Evolutionary conservation across 2,329 filamentous ascomycete species (phyloP), one percentile per base, ranked within the genome.

Genomic region (Aspergillus melleus): DNA sequence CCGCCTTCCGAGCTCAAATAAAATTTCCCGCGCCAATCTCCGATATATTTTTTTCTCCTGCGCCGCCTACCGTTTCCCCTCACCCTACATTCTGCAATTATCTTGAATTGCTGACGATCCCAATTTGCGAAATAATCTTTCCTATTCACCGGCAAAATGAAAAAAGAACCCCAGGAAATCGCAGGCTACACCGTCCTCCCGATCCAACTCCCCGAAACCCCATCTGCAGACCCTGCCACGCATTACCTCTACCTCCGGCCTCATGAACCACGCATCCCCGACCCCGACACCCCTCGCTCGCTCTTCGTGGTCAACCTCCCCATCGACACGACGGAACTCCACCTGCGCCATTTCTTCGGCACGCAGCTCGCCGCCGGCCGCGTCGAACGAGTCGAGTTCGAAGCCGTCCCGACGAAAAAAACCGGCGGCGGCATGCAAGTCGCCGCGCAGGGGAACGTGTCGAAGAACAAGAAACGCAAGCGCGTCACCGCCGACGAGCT

Each of bases 271-370:
- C 91, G 90, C 77, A 84, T 90, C 46, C 87, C 90, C 14, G 90
- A 89, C 8, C 81, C 84, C 57, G 84, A 90, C 74, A 90, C 94
- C 68, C 80, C 86, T 16, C 88, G 93, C 67, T 92, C 90, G 62
- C 83, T 99, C 19, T 99, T 96, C 77, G 74, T 96, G n/a, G 90
- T 93, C 64, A 98, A 99, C 70, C 79, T 96, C 0, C 95, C 95
- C 6, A 82, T 89, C 63, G 93, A 97, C 72, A 88, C 91, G 60
- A 96, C 91, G 4, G 88, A 91, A 58, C 75, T 81, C 1, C 90
- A 93, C 68, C 83, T 98, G 47, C 88, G 91, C 49, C 82, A 87
- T 47, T 79, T 98, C 0, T 96, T 98, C 67, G 79, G 86, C 0
- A 81, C 84, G 0, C 84, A 96, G 16, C 83, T 97, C 0, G 90